Percentiles rank a stretch among this genome's conserved stretches.
phyloP scores from a whole-genome alignment of 257 asterid genomes.

The Prunella vulgaris region DNA sequence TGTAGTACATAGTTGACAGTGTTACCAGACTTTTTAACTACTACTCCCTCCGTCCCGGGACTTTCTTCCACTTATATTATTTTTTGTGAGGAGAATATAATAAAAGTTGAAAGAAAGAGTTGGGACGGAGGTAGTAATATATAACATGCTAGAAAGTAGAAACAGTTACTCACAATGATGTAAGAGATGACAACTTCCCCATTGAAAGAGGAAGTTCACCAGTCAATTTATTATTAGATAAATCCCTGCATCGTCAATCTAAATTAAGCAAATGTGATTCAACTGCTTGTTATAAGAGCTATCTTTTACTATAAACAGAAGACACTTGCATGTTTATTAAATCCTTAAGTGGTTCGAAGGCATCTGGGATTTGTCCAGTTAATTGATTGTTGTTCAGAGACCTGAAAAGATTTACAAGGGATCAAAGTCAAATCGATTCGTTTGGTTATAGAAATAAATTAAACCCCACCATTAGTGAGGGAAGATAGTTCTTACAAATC shows the following conservation, averaged over 20 bases:
- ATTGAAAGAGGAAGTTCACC: conserved; percentile 80
- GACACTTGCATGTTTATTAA: conserved; percentile 52
- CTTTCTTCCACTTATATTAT: too few relatives aligned
- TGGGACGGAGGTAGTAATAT: too few relatives aligned
- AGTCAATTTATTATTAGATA: conserved; percentile 65
- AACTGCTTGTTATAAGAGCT: not conserved
- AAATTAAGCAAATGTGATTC: not conserved
- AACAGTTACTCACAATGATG: conserved; percentile 56
- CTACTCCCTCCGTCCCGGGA: too few relatives aligned
- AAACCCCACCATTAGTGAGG: not conserved
- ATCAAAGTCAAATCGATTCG: conserved; percentile 12
- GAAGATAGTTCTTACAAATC: conserved; percentile 51
- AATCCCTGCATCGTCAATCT: conserved; percentile 48
- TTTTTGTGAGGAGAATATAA: too few relatives aligned
- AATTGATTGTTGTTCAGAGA: conserved; percentile 56
- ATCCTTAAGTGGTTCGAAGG: conserved; percentile 46
- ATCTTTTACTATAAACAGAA: not conserved
- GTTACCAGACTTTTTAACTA: not conserved
- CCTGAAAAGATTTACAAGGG: conserved; percentile 34
- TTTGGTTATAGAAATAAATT: not conserved
- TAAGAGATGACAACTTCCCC: conserved; percentile 58
- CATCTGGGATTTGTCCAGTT: conserved; percentile 78
- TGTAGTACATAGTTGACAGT: too few relatives aligned
- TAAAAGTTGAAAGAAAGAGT: too few relatives aligned
- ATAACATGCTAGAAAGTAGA: too few relatives aligned